Evolutionary conservation across 352 stramenopile genomes (phyloP).

Genomic region (Phytophthora multivora): DNA sequence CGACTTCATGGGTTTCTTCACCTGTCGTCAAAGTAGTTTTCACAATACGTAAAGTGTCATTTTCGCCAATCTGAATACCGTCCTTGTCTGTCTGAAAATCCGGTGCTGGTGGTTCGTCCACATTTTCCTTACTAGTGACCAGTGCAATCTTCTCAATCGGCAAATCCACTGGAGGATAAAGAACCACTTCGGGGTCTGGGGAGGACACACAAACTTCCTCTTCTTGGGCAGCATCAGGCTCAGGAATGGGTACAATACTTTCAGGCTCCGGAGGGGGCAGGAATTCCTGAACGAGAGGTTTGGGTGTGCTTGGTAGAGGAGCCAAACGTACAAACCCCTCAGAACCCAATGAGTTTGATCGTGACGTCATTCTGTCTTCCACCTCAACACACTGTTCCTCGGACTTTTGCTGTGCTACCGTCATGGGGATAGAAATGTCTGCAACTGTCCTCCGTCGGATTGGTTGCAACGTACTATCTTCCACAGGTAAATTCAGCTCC

Average conservation of each 20-base stretch:
- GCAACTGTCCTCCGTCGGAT: too few species aligned
- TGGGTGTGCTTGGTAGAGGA: slow-evolving; percentile 7
- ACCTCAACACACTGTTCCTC: not conserved
- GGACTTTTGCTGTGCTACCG: too few species aligned
- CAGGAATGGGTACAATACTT: not conserved
- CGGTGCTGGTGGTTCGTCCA: not conserved
- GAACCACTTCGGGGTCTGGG: slow-evolving; percentile 24
- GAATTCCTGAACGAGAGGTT: slow-evolving; percentile 17
- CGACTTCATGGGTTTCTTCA: not conserved
- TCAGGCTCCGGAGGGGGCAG: slow-evolving; percentile 1
- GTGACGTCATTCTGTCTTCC: not conserved
- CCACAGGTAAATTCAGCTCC: not conserved
- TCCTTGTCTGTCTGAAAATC: not conserved
- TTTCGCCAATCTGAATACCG: not conserved
- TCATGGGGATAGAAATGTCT: too few species aligned
- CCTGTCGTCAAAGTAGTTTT: not conserved
- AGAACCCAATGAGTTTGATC: slow-evolving; percentile 21
- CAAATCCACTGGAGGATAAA: slow-evolving; percentile 8
- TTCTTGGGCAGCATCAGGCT: not conserved
- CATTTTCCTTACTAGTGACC: not conserved
- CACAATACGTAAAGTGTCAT: too few species aligned
- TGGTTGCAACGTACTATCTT: too few species aligned
- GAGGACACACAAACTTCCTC: not conserved
- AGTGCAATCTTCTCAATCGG: not conserved
- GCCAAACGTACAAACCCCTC: slow-evolving; percentile 6